Base-by-base conservation (phyloP, 225 moss, liverwort and hornwort genomes). In the Marchantia polymorpha region DNA sequence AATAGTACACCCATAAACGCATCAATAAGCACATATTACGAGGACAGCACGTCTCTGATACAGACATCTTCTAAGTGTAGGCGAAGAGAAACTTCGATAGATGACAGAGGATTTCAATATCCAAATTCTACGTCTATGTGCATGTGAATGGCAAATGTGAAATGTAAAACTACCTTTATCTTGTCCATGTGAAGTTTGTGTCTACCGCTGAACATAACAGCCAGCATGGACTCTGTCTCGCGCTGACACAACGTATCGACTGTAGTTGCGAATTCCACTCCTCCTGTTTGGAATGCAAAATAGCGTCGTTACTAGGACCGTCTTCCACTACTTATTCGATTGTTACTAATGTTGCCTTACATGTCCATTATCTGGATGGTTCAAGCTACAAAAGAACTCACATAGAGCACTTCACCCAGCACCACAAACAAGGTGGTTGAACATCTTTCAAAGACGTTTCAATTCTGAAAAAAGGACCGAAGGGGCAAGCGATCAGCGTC, bases 161-260 rank as follows among this genome's bases (percentile, higher is more conserved):
- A 67, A 67, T 17, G 12, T 73, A 3, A 52, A 75, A 17, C 14
- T 79, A 90, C 97, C 85, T 93, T 90, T 76, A 89, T 90, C 25
- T 94, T 81, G 80, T 95, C 97, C 87, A 94, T 89, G 79, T 95
- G 94, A 55, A 99, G 84, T 75, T 90, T 91, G 85, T 95, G 97
- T 79, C 97, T 92, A 64, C 97, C 97, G 77, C 97, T 95, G 84
- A 99, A 99, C 97, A 99, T 99, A 58, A 92, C 92, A 50, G 93
- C 97, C 80, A 99, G 87, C 97, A 99, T 99, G 48, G 97, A 99
- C 78, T 93, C 92, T 15, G 93, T 87, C 70, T 99, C 97, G 50
- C 97, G 83, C 81, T 93, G 94, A 27, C 87, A 89, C 39, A 99
- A 86, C 11, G 97, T 99, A 58, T 86, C 93, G 74, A 87, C 83